Base-by-base conservation (phyloP, 169 alveolate species). In the Cryptosporidium tyzzeri region DNA sequence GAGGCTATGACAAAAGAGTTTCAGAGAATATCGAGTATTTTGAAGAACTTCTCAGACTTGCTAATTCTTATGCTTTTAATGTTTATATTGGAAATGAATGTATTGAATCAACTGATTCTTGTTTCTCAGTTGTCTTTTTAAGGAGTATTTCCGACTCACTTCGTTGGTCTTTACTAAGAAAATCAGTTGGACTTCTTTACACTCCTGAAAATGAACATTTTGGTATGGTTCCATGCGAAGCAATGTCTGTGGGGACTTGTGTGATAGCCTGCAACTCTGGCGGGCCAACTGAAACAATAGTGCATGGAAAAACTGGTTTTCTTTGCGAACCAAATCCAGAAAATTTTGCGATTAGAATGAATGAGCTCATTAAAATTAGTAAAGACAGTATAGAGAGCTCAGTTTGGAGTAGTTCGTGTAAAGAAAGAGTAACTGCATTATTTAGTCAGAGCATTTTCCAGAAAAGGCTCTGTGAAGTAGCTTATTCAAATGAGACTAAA, bases 201-300 rank as follows among this genome's bases (percentile, higher is more conserved):
- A 97, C 99, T 0, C 99, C 99, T 23, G 93, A 92, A 86, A 95
- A 96, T 62, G 99, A 97, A 73, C 99, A 97, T 91, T 97, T 97
- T 84, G 99, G 99, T 37, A 97, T 97, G 35, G 99, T 97, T 7
- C 98, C 98, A 12, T 93, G 96, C 33, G 98, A 96, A 91, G 95
- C 97, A 37, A 96, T 96, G 98, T 93, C 95, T 67, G 93, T 94
- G 84, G 96, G 96, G 18, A 92, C 95, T 14, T 94, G 96, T 45
- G 97, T 96, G 9, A 92, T 97, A 21, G 99, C 99, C 10, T 93
- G 96, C 84, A 95, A 96, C 67, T 86, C 96, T 50, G 99, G 98
- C 14, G 99, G 99, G 10, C 99, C 98, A 10, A 94, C 89, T 67
- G 99, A 97, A 92, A 92, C 96, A 80, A 93, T 97, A 5, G 84